Conservation (phyloP, 106 monocot genomes). For the Allium cepa region DNA sequence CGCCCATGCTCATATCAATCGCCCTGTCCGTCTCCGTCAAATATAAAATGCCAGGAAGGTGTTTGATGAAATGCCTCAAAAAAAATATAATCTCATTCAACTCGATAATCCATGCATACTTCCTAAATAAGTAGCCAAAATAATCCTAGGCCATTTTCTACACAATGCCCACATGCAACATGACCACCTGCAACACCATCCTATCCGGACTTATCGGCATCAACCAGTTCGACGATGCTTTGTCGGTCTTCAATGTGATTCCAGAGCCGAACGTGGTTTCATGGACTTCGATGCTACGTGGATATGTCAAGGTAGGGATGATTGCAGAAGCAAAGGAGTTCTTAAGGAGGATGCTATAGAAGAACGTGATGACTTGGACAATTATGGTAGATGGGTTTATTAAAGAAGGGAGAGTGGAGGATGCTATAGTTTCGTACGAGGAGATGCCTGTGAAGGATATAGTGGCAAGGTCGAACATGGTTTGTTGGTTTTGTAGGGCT, state of each 20-base stretch:
- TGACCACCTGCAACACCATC: slow-evolving; percentile 29
- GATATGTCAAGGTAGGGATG: slow-evolving; percentile 21
- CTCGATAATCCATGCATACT: slow-evolving; percentile 46
- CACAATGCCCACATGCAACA: slow-evolving; percentile 24
- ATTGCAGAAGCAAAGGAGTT: slow-evolving; percentile 43
- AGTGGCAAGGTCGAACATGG: slow-evolving; percentile 58
- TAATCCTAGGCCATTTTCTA: slow-evolving; percentile 30
- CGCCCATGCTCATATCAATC: slow-evolving; percentile 30
- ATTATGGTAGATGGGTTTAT: slow-evolving; percentile 70
- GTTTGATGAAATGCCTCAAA: slow-evolving; percentile 32
- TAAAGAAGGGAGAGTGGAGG: slow-evolving; percentile 39
- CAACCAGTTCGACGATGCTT: neutral
- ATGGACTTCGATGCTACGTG: slow-evolving; percentile 61
- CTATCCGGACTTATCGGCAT: slow-evolving; percentile 19
- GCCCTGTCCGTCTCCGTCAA: slow-evolving; percentile 24
- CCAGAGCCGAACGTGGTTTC: slow-evolving; percentile 59
- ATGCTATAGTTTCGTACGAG: slow-evolving; percentile 41
- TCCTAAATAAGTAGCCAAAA: slow-evolving; percentile 10
- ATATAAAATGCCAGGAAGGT: slow-evolving; percentile 24
- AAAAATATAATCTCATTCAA: slow-evolving; percentile 42
- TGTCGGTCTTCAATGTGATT: slow-evolving; percentile 34
- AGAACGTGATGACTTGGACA: slow-evolving; percentile 66
- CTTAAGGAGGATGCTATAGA: slow-evolving; percentile 56
- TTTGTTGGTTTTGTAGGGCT: slow-evolving; percentile 42
- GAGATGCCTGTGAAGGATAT: slow-evolving; percentile 73